A percentile compares a stretch with the other conserved stretches of the same genome.
phyloP scores from a whole-genome alignment of 2,329 filamentous ascomycete genomes.

The Ascochyta clinopodiicola region DNA sequence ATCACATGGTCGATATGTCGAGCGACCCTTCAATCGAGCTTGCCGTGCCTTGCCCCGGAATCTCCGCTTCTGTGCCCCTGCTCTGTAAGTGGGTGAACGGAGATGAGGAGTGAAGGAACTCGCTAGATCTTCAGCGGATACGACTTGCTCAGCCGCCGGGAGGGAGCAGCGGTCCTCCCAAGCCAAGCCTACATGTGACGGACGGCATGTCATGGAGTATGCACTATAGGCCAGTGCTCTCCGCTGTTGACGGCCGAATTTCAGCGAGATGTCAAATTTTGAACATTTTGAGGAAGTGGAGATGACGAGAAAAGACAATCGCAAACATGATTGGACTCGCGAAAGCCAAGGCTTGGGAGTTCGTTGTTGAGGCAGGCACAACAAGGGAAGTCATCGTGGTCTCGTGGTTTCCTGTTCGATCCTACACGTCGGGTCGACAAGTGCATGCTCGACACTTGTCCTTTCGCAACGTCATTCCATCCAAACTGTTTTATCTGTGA shows the following conservation, averaged over 20 bases:
- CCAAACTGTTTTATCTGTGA: background rate
- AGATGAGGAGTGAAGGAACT: slow-evolving; percentile 2
- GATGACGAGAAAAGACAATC: background rate
- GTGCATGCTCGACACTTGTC: background rate
- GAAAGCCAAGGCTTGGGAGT: slow-evolving; percentile 14
- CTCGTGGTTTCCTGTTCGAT: too few relatives aligned
- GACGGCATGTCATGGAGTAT: background rate
- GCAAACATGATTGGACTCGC: background rate
- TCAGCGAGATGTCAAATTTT: background rate
- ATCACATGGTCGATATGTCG: background rate
- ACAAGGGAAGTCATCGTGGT: background rate
- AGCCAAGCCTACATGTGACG: background rate
- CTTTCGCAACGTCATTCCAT: background rate
- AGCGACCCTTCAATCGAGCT: background rate
- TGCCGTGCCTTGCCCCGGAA: background rate
- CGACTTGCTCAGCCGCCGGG: too few relatives aligned
- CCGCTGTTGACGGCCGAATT: background rate
- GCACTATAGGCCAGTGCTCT: background rate
- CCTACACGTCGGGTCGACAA: too few relatives aligned
- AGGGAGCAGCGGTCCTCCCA: background rate
- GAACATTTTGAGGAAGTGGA: too few relatives aligned
- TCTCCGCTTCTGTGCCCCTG: background rate
- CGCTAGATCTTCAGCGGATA: too few relatives aligned
- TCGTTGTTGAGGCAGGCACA: background rate
- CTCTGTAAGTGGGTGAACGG: background rate